A percentile compares a stretch with the other conserved stretches of the same genome.
These are phyloP conservation scores for Blakeslea trispora DNA, from an alignment of 371 early-diverging fungal species.

Conservation along the genomic window DNA sequence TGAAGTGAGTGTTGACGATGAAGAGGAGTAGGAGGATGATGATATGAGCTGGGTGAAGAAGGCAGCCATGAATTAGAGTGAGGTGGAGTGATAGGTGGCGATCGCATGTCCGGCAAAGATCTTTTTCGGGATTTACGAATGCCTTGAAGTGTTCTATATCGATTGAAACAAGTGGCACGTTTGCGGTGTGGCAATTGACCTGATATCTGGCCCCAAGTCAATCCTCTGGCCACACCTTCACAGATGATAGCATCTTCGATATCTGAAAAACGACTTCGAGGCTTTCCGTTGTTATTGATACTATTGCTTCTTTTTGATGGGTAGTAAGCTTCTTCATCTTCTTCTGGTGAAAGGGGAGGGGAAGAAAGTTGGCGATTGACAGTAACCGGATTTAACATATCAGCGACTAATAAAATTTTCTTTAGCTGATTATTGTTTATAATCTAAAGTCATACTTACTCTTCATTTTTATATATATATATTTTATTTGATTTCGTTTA, in stretches of 20 bases:
- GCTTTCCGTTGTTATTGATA: slow-evolving; percentile 30
- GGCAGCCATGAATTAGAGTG: slow-evolving; percentile 21
- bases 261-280: slow-evolving; percentile 52
- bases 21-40: slow-evolving; percentile 1
- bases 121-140: slow-evolving; percentile 51
- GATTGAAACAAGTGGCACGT: slow-evolving; percentile 54
- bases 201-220: slow-evolving; percentile 57
- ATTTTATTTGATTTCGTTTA: too few relatives aligned
- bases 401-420: slow-evolving; percentile 30
- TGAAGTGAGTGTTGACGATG: not conserved
- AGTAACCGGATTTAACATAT: slow-evolving; percentile 45
- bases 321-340: slow-evolving; percentile 5
- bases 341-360: slow-evolving; percentile 42
- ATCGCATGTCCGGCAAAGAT: slow-evolving; percentile 23
- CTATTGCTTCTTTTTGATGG: slow-evolving; percentile 11
- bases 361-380: slow-evolving; percentile 30
- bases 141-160: slow-evolving; percentile 52
- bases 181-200: slow-evolving; percentile 54
- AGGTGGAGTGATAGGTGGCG: slow-evolving; percentile 26
- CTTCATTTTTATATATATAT: not conserved
- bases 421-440: not conserved
- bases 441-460: not conserved
- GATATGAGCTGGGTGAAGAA: slow-evolving; percentile 17
- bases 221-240: slow-evolving; percentile 49
- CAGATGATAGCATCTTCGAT: slow-evolving; percentile 51